These are phyloP conservation scores for Globisporangium orthogonon DNA, from an alignment of 352 stramenopile genomes.

Conservation along the genomic window DNA sequence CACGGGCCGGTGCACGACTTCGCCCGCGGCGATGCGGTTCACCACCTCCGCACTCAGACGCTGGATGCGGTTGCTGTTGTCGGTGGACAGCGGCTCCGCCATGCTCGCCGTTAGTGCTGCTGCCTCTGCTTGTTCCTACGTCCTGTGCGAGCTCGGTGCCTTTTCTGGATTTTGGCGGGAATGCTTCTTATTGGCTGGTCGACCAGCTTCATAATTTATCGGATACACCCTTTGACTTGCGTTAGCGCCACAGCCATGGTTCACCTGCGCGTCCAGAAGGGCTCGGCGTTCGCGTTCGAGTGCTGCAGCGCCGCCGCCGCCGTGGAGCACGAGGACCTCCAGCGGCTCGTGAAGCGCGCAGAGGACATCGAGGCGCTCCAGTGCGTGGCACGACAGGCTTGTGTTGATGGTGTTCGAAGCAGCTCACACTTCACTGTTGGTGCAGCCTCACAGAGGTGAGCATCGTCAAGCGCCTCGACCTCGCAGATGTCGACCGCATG, in stretches of 20 bases:
- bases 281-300: conserved; percentile 60
- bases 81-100: not conserved
- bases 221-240: too few relatives aligned
- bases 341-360: conserved; percentile 17
- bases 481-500: conserved; percentile 50
- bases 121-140: too few relatives aligned
- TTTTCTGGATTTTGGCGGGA: conserved; percentile 22
- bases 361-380: conserved; percentile 37
- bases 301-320: conserved; percentile 22
- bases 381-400: conserved; percentile 21
- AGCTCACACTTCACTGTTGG: not conserved
- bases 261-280: conserved; percentile 59
- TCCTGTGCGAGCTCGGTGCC: too few relatives aligned
- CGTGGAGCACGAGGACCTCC: conserved; percentile 5
- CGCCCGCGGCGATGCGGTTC: conserved; percentile 92
- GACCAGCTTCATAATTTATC: too few relatives aligned
- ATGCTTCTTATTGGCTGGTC: conserved; percentile 19
- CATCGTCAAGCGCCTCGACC: conserved; percentile 54
- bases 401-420: not conserved
- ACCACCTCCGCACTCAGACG: conserved; percentile 89
- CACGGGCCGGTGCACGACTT: conserved; percentile 94
- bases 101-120: not conserved
- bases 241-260: conserved; percentile 2
- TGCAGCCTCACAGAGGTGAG: conserved; percentile 34
- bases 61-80: conserved; percentile 45